These are phyloP conservation scores for Pseudopyricularia javanii DNA, from an alignment of 2,329 filamentous ascomycete species.

Conservation along the genomic window DNA sequence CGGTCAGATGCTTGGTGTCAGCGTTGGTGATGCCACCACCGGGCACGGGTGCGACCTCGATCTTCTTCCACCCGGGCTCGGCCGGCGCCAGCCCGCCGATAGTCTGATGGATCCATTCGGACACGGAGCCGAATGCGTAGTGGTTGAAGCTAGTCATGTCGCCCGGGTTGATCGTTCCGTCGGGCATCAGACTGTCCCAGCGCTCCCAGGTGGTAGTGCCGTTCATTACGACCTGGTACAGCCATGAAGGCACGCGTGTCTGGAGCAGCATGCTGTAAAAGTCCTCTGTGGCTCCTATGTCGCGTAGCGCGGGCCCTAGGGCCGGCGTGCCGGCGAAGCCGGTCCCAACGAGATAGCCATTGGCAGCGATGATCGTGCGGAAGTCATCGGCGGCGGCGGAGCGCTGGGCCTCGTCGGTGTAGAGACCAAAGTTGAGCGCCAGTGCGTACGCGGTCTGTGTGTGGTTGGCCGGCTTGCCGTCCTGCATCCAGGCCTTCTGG, in stretches of 20 bases:
- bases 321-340: conserved; percentile 15
- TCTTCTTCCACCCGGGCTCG: conserved; percentile 17
- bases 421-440: conserved; percentile 13
- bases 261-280: conserved; percentile 22
- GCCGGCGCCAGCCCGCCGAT: conserved; percentile 17
- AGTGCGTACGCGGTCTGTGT: conserved; percentile 16
- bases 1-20: conserved; percentile 15
- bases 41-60: conserved; percentile 15
- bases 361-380: conserved; percentile 11
- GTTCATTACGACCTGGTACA: conserved; percentile 24
- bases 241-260: conserved; percentile 18
- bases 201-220: conserved; percentile 28
- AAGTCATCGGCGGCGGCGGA: background rate
- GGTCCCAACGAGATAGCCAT: conserved; percentile 10
- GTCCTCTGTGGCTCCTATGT: conserved; percentile 1
- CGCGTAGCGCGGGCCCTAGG: conserved; percentile 8
- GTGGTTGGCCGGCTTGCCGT: conserved; percentile 5
- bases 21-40: conserved; percentile 13
- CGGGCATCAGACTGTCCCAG: conserved; percentile 24
- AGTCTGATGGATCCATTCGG: conserved; percentile 21
- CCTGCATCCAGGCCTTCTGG: conserved; percentile 13
- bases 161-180: conserved; percentile 22
- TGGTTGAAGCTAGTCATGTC: conserved; percentile 29
- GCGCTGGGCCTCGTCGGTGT: background rate
- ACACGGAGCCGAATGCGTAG: conserved; percentile 25